Evolutionary conservation across 257 asterid species (phyloP).

Genomic region (Petunia axillaris): DNA sequence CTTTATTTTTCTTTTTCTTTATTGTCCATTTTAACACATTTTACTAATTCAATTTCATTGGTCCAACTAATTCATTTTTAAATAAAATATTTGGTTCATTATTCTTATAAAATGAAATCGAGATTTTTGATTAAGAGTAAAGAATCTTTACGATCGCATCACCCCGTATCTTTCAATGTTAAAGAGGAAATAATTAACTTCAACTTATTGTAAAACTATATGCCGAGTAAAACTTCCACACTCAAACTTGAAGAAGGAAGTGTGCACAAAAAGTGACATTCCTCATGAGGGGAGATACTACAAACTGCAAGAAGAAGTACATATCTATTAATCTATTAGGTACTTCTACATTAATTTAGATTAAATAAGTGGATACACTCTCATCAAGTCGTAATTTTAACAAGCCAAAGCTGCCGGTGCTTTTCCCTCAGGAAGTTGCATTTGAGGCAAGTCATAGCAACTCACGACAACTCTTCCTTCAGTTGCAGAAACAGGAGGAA

Average conservation of each 20-base stretch:
- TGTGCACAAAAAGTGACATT: neutral
- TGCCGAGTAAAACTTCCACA: neutral
- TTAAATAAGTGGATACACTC: neutral
- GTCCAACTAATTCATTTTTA: too few species aligned
- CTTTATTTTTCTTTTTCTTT: too few species aligned
- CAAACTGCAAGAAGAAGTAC: neutral
- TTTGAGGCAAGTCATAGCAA: neutral
- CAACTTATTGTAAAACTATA: too few species aligned
- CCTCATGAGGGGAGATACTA: neutral
- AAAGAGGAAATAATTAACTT: too few species aligned
- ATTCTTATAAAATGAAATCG: too few species aligned
- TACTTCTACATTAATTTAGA: neutral
- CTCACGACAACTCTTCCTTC: neutral
- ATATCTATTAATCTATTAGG: too few species aligned
- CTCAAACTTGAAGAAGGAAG: neutral
- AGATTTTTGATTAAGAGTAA: too few species aligned
- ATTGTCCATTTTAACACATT: too few species aligned
- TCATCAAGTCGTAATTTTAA: neutral
- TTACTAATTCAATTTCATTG: too few species aligned
- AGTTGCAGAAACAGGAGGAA: neutral
- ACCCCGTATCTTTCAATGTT: too few species aligned
- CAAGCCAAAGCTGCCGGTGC: neutral
- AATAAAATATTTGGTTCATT: too few species aligned
- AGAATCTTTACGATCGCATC: too few species aligned
- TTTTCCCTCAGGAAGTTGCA: constrained; percentile 6